Base-by-base conservation (phyloP, 106 monocot genomes). In the Apostasia shenzhenica region DNA sequence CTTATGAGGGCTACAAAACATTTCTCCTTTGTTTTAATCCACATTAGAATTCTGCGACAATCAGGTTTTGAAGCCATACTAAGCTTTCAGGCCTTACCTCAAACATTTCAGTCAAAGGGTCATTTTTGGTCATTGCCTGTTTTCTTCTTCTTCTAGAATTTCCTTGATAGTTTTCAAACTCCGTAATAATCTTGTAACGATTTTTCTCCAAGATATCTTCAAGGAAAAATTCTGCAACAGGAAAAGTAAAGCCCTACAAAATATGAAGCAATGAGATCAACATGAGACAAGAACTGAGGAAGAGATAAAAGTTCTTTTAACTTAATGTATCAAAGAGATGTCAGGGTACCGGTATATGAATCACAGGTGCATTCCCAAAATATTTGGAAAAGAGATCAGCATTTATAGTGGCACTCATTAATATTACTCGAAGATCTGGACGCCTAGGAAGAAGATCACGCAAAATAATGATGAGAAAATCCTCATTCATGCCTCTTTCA, bases 391-490 rank as follows among this genome's bases (percentile, higher is more conserved):
- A 97, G 8, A 89, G 72, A 66, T 92, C 84, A 10, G 95, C 92
- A 85, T 97, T 97, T 57, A 97, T 86, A 3, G 95, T 97, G 12
- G 95, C 95, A 86, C 95, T 97, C 92, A 89, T 97, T 53, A 97
- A 70, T 66, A 97, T 89, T 63, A 97, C 75, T 40, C 86, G 89
- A 57, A 97, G 79, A 66, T 97, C 84, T 53, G 95, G 95, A 52
- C 95, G 82, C 2, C 82, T 80, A 57, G 89, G 80, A 76, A 97
- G 92, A 70, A 97, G 91, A 71, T 97, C 89, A 45, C 84, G 95
- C 51, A 92, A 73, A 73, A 97, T 92, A 57, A 97, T 97, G 43
- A 97, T 92, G 51, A 97, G 88, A 63, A 97, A 97, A 70, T 97
- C 95, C 84, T 97, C 95, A 75, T 97, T 89, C 84, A 92, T 89